Evolutionary conservation across 1,139 yeast species (phyloP).

Genomic region (Diutina rugosa): DNA sequence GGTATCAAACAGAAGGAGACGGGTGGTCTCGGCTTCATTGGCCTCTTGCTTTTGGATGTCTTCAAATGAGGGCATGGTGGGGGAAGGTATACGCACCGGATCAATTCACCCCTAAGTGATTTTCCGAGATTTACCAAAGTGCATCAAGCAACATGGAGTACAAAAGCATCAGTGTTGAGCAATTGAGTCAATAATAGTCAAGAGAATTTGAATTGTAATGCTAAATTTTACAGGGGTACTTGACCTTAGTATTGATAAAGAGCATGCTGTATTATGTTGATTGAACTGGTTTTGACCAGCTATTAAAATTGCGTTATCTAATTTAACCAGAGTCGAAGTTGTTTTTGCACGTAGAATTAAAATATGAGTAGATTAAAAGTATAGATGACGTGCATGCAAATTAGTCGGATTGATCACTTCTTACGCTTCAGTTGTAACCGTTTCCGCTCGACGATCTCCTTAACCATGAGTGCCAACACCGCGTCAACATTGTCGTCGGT

Average conservation of each 20-base stretch:
- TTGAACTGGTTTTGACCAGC: too few species aligned
- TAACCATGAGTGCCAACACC: conserved; percentile 38
- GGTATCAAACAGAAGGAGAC: neutral
- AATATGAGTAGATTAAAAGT: too few species aligned
- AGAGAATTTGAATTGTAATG: too few species aligned
- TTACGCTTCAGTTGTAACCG: conserved; percentile 2
- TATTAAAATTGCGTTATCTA: too few species aligned
- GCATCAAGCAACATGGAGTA: neutral
- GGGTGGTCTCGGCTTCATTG: neutral
- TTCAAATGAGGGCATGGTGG: neutral
- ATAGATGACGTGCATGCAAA: neutral
- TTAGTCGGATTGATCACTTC: neutral
- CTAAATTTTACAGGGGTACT: too few species aligned
- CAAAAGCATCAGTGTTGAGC: too few species aligned
- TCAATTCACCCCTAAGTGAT: neutral
- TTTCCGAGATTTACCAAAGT: neutral
- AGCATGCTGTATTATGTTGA: too few species aligned
- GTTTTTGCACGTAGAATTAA: too few species aligned
- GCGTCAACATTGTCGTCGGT: conserved; percentile 40
- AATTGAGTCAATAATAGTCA: too few species aligned
- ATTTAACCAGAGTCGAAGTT: too few species aligned
- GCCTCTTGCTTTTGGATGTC: neutral
- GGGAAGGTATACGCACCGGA: neutral
- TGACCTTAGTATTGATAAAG: too few species aligned
- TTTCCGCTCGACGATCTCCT: conserved; percentile 41